Evolutionary conservation across 768 basidiomycete genomes (phyloP).

Genomic region (Leccinellum albellum): DNA sequence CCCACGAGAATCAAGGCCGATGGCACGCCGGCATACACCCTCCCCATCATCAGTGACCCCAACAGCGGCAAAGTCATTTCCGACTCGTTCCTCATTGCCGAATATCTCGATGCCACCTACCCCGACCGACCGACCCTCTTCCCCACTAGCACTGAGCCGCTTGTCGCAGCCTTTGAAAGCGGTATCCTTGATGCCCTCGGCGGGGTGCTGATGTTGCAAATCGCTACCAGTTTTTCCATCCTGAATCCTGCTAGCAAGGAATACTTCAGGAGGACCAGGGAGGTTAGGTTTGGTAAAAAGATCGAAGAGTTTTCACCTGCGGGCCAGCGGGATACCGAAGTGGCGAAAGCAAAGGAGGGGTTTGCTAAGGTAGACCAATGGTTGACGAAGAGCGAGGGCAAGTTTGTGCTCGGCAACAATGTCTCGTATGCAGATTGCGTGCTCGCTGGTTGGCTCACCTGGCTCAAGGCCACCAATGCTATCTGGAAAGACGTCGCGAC

Average conservation of each 20-base stretch:
- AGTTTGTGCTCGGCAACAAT: conserved; percentile 34
- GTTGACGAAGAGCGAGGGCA: conserved; percentile 27
- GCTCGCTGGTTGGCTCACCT: conserved; percentile 33
- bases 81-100: conserved; percentile 42
- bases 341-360: conserved; percentile 28
- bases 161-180: conserved; percentile 39
- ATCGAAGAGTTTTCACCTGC: conserved; percentile 36
- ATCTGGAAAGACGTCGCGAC: conserved; percentile 33
- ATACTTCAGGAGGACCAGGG: conserved; percentile 36
- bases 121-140: conserved; percentile 36
- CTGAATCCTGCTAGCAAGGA: conserved; percentile 28
- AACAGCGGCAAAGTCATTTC: conserved; percentile 29
- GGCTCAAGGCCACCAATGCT: conserved; percentile 30
- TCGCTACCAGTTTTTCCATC: conserved; percentile 6
- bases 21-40: conserved; percentile 34
- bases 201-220: conserved; percentile 12
- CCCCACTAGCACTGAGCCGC: conserved; percentile 36
- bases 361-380: conserved; percentile 26
- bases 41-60: conserved; percentile 42
- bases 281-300: conserved; percentile 28
- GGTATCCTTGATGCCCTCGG: conserved; percentile 10
- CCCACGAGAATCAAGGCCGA: conserved; percentile 30
- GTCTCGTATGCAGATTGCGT: conserved; percentile 36
- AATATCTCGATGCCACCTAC: conserved; percentile 44
- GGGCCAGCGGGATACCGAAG: conserved; percentile 24